Evolutionary conservation across 192 early-diverging fungal species (phyloP).

Genomic region (Coemansia sp.): DNA sequence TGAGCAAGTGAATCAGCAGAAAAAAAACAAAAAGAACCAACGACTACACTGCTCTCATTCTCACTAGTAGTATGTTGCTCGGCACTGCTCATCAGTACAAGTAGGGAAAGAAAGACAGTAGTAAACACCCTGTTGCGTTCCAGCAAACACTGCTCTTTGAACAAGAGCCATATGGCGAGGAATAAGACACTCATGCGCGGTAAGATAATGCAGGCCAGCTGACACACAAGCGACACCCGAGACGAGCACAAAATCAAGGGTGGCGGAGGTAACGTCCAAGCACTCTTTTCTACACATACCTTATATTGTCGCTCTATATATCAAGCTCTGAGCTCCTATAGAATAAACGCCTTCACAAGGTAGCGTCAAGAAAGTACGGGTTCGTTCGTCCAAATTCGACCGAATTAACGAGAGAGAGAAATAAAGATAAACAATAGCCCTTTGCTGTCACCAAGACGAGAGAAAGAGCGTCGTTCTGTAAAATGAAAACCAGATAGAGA

Average conservation of each 20-base stretch:
- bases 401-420: neutral
- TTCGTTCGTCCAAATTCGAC: neutral
- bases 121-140: neutral
- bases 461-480: neutral
- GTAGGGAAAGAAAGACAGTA: neutral
- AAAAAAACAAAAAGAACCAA: neutral
- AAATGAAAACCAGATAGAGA: neutral
- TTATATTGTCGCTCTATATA: neutral
- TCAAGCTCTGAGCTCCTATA: neutral
- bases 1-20: neutral
- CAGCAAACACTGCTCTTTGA: neutral
- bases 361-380: neutral
- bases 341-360: neutral
- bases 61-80: conserved; percentile 16
- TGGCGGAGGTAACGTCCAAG: neutral
- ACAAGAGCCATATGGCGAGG: neutral
- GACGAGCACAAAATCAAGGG: conserved; percentile 3
- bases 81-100: neutral
- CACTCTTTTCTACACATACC: neutral
- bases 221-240: neutral
- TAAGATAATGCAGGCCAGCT: conserved; percentile 2
- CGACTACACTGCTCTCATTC: neutral
- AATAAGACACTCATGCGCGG: neutral
- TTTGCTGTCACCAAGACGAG: neutral
- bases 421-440: conserved; percentile 15